These are phyloP conservation scores for Termitomyces sp. DNA, from an alignment of 768 basidiomycete species.

Conservation along the genomic window DNA sequence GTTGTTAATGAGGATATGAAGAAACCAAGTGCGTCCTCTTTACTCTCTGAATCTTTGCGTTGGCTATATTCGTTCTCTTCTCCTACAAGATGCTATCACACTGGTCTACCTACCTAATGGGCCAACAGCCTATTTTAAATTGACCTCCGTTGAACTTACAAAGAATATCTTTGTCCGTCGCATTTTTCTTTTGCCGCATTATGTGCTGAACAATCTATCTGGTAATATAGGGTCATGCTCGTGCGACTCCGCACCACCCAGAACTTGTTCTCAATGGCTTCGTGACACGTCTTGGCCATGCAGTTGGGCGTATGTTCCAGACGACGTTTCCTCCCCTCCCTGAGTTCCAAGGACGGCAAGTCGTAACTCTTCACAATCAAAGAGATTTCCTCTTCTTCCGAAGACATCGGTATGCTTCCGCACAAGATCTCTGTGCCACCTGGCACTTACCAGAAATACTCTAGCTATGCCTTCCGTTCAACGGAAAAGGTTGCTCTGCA, in stretches of 20 bases:
- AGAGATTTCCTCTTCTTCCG: constrained; percentile 98
- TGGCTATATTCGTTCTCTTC: constrained; percentile 2
- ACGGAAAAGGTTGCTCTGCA: constrained; percentile 89
- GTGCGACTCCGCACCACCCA: constrained; percentile 88
- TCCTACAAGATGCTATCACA: constrained; percentile 79
- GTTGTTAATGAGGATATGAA: constrained; percentile 97
- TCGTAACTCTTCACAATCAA: constrained; percentile 96
- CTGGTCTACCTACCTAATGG: constrained; percentile 87
- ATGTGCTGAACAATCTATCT: not conserved
- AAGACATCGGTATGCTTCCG: constrained; percentile 71
- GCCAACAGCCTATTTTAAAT: constrained; percentile 93
- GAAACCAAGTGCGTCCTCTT: constrained; percentile 71
- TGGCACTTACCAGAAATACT: not conserved
- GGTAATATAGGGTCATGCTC: constrained; percentile 76
- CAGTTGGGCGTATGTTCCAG: constrained; percentile 93
- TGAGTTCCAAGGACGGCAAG: constrained; percentile 94
- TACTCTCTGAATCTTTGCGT: not conserved
- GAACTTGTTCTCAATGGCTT: constrained; percentile 96
- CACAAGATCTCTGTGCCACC: not conserved
- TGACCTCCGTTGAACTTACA: constrained; percentile 84
- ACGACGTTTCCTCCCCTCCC: constrained; percentile 94
- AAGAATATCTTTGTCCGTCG: constrained; percentile 76
- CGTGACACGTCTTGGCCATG: constrained; percentile 89
- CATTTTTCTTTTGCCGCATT: not conserved
- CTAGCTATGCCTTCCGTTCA: constrained; percentile 88